phyloP scores from a whole-genome alignment of 805 yeast genomes.

The Yamadazyma phyllophila region DNA sequence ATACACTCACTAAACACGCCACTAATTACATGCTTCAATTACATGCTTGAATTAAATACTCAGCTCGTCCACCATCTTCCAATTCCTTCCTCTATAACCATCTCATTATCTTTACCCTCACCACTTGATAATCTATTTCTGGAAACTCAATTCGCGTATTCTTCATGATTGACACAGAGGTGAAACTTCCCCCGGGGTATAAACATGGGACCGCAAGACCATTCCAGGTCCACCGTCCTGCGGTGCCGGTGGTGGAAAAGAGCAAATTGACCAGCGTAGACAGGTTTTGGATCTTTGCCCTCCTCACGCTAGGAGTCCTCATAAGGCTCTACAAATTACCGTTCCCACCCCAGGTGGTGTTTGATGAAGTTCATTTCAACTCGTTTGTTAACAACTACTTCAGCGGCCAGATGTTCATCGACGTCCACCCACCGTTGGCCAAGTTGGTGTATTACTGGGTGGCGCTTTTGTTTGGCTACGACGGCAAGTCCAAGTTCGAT shows the following conservation, averaged over 20 bases:
- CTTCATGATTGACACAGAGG: neutral
- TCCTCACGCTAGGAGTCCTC: conserved; percentile 23
- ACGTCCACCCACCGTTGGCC: conserved; percentile 71
- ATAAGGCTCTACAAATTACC: conserved; percentile 33
- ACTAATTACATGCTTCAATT: too few relatives aligned
- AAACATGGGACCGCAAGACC: conserved; percentile 30
- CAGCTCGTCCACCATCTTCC: too few relatives aligned
- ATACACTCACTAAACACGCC: too few relatives aligned
- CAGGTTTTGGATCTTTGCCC: conserved; percentile 18
- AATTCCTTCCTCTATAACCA: too few relatives aligned
- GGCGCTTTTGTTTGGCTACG: conserved; percentile 51
- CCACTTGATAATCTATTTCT: too few relatives aligned
- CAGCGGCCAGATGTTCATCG: conserved; percentile 62
- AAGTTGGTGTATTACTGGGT: conserved; percentile 57
- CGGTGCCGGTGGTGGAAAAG: conserved; percentile 15
- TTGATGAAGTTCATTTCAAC: conserved; percentile 47
- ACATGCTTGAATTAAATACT: too few relatives aligned
- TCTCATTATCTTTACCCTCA: neutral
- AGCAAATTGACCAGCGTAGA: conserved; percentile 17
- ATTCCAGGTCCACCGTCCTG: conserved; percentile 24
- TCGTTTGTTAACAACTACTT: conserved; percentile 44
- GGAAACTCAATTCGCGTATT: neutral
- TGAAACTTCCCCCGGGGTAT: conserved; percentile 24
- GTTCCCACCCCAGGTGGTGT: conserved; percentile 41
- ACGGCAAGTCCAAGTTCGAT: conserved; percentile 38